phyloP scores from a whole-genome alignment of 2,329 filamentous ascomycete species.

The Cyphellophora attinorum region DNA sequence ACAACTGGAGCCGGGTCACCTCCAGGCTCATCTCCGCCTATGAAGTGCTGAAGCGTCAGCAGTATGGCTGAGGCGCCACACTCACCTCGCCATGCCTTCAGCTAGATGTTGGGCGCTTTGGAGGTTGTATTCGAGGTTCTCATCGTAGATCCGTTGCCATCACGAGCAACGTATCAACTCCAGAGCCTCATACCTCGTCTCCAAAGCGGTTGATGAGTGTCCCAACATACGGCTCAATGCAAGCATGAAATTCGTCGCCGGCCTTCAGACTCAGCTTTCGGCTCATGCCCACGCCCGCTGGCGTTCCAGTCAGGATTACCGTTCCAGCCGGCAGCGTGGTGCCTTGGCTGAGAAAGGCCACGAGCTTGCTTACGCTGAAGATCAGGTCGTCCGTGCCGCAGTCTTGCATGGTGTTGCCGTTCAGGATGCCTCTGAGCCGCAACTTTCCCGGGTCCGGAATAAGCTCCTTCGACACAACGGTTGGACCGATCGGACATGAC shows the following conservation, averaged over 20 bases:
- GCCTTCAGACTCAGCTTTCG: conserved; percentile 28
- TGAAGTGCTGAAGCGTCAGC: too few species aligned
- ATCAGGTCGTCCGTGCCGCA: conserved; percentile 30
- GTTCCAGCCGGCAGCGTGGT: conserved; percentile 30
- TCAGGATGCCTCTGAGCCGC: conserved; percentile 24
- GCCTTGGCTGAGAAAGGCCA: conserved; percentile 28
- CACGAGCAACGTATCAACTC: not conserved
- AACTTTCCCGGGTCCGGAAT: conserved; percentile 25
- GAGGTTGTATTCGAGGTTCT: not conserved
- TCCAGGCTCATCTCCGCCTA: too few species aligned
- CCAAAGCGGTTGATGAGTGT: conserved; percentile 33
- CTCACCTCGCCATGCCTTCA: not conserved
- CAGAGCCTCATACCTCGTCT: conserved; percentile 15
- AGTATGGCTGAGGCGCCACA: not conserved
- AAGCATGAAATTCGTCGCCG: conserved; percentile 36
- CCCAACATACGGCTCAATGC: conserved; percentile 39
- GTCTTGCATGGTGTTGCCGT: conserved; percentile 29
- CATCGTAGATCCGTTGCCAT: not conserved
- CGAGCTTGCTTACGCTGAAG: conserved; percentile 27
- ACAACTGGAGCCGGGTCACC: too few species aligned
- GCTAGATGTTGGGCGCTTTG: not conserved
- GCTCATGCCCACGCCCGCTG: conserved; percentile 33
- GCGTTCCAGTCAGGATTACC: conserved; percentile 33
- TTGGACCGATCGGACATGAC: conserved; percentile 27
- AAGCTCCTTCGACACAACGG: conserved; percentile 22